Evolutionary conservation across 164 flowering plant genomes (phyloP).

Genomic region (Echeveria elegans): DNA sequence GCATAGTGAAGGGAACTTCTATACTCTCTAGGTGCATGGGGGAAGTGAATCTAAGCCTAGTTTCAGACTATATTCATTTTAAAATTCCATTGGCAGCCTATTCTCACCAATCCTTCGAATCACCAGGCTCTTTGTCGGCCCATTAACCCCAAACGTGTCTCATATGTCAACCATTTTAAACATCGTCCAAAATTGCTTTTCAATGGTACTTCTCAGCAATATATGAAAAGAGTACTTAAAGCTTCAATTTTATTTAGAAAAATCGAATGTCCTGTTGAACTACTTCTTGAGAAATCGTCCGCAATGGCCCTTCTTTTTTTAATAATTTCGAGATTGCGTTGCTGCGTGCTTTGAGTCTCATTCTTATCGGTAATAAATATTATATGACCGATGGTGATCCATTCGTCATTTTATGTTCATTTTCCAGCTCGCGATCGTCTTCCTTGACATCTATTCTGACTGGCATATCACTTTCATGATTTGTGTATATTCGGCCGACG

Average conservation of each 20-base stretch:
- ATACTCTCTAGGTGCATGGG: no score
- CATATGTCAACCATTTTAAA: background rate
- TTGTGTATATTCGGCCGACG: background rate
- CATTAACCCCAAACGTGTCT: background rate
- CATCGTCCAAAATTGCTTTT: slow-evolving; percentile 1
- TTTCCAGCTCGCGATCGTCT: slow-evolving; percentile 6
- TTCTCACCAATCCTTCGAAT: no score
- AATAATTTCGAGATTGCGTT: background rate
- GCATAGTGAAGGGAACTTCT: no score
- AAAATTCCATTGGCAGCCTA: no score
- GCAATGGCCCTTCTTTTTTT: background rate
- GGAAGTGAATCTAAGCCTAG: background rate
- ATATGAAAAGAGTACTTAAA: no score
- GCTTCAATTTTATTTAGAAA: slow-evolving; percentile 10
- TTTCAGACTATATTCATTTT: no score
- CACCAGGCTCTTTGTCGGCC: no score
- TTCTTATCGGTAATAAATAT: background rate
- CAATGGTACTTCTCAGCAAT: slow-evolving; percentile 42
- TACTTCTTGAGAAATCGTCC: slow-evolving; percentile 35
- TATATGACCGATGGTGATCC: background rate
- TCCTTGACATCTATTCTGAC: background rate
- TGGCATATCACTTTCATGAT: background rate
- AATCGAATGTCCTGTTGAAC: slow-evolving; percentile 72
- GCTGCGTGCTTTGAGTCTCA: background rate
- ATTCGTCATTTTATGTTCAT: background rate